phyloP scores from a whole-genome alignment of 345 rosid species.

The Eucalyptus microcorys region DNA sequence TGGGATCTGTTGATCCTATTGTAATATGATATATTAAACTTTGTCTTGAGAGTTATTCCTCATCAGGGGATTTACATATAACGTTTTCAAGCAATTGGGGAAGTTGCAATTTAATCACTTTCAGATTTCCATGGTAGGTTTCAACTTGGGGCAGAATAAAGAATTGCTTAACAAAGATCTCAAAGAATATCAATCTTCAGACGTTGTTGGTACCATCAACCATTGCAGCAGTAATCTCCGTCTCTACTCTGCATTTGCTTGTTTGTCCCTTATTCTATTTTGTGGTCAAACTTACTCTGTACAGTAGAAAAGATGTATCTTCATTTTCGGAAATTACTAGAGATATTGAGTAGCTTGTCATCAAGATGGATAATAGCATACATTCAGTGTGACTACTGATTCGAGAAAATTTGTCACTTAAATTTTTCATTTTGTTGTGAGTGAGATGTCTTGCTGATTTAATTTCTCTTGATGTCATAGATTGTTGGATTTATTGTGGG shows the following conservation, averaged over 20 bases:
- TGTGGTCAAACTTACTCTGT: background rate
- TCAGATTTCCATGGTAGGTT: background rate
- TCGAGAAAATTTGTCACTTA: background rate
- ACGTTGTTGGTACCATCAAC: constrained; percentile 26
- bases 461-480: background rate
- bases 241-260: background rate
- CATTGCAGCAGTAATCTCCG: constrained; percentile 9
- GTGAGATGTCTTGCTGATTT: background rate
- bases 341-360: background rate
- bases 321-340: background rate
- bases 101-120: background rate
- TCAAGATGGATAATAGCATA: background rate
- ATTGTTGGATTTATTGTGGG: constrained; percentile 27
- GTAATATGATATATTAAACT: background rate
- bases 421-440: background rate
- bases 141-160: background rate
- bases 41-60: background rate
- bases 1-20: background rate
- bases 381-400: background rate
- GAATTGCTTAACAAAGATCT: background rate
- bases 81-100: background rate
- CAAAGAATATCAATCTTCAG: constrained; percentile 5
- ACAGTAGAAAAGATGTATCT: background rate
- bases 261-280: background rate
- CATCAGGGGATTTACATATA: background rate